Evolutionary conservation across 23 red algal genomes (phyloP), one percentile per base, ranked within the genome.

Genomic region (Gracilaria domingensis): DNA sequence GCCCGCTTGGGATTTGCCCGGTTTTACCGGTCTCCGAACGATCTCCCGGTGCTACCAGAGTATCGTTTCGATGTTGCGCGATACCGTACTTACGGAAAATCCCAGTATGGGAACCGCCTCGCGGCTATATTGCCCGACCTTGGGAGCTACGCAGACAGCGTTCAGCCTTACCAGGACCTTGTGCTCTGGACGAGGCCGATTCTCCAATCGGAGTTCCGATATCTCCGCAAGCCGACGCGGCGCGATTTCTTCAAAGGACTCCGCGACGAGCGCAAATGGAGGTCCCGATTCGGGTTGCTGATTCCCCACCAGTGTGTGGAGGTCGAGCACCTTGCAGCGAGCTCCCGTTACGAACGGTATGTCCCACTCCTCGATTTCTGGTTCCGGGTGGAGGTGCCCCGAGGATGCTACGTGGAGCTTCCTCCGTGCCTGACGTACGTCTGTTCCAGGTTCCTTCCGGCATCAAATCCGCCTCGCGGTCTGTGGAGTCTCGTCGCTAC

Each of bases 21-120:
- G 1, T 24, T 32, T 24, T 30, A 32, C 59, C 59, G 59, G 28
- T 17, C 24, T 64, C 59, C 24, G 25, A 30, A 64, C 24, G 59
- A 64, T 2, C 14, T 57, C 35, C 80, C 17, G 30, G 11, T 84
- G 0, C 80, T 5, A 0, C 18, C 32, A 11, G 26, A 84, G 35
- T 62, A 61, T 9, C 18, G 58, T 7, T 66, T 66, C 9, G 57
- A 84, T n/a, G 51, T 84, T 26, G 80, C 36, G 1, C 0, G 23
- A 1, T 84, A 39, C 80, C 54, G 80, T 12, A 84, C 80, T 0
- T 34, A 36, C 80, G 80, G 80, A 16, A 58, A 84, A 62, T 17
- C 12, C 12, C 30, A 83, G 24, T 83, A 83, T 30, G 79, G 79
- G 32, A 18, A 83, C n/a, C n/a, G n/a, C n/a, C n/a, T 24, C 55